phyloP scores from a whole-genome alignment of 2,329 filamentous ascomycete genomes.

The Epichloe sp. region DNA sequence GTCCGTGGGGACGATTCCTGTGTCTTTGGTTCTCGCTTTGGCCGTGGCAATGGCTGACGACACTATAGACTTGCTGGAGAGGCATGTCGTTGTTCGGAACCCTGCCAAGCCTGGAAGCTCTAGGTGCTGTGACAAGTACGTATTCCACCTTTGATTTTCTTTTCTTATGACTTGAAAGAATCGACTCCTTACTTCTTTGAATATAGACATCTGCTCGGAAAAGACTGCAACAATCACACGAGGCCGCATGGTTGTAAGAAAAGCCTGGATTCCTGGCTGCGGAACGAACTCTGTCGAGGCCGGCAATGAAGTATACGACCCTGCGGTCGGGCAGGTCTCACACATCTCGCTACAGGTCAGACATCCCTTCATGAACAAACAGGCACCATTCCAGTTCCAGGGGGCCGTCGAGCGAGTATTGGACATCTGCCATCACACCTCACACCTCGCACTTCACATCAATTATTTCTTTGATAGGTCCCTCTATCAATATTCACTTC shows the following conservation, averaged over 20 bases:
- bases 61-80: no score
- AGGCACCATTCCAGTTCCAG: no score
- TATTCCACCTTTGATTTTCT: conserved; percentile 5
- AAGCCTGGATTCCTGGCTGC: conserved; percentile 17
- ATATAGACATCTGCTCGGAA: conserved; percentile 17
- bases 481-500: no score
- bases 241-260: conserved; percentile 14
- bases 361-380: no score
- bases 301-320: conserved; percentile 18
- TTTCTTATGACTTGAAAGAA: neutral
- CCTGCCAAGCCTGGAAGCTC: conserved; percentile 32
- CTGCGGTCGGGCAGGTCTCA: conserved; percentile 8
- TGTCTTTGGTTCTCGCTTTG: conserved; percentile 32
- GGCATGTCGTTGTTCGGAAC: conserved; percentile 35
- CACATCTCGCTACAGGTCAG: no score
- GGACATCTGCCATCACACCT: no score
- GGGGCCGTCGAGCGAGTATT: no score
- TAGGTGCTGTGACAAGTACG: conserved; percentile 35
- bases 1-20: conserved; percentile 30
- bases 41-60: conserved; percentile 43
- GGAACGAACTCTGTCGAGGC: conserved; percentile 20
- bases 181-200: neutral
- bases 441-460: no score
- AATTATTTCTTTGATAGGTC: no score
- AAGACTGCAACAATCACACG: conserved; percentile 23